Base-by-base conservation (phyloP, 345 rosid species). In the Geranium brycei region DNA sequence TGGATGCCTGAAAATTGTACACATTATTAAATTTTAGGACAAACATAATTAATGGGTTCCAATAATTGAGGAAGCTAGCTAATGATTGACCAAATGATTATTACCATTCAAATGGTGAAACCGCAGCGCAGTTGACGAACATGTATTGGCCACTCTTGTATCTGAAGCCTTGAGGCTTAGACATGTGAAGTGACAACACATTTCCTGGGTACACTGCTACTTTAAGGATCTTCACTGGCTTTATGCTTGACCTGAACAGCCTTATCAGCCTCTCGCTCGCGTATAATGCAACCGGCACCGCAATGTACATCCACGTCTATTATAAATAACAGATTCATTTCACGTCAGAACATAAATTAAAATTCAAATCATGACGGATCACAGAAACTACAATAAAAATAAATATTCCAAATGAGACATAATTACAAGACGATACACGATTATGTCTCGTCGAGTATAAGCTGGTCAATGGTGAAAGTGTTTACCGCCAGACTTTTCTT, bases 221-320 rank as follows among this genome's bases (percentile, higher is more conserved):
- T 90, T 90, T 87, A 64, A 79, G 81, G 61, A 91, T 82, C 77
- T 81, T 83, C 41, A 88, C 97, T 16, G 95, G 80, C 75, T 86
- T 77, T 78, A 88, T 78, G 74, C 97, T 84, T 60, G 97, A 91
- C 73, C 97, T 76, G n/a, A 84, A 79, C 41, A 88, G 87, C 60
- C 95, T 82, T 38, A 76, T 72, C 74, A 81, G 65, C 69, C 95
- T 81, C 74, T 88, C 97, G 23, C 85, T 69, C 4, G 77, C 87
- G 67, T 91, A 91, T 0, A 90, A 78, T 18, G 70, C 65, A 55
- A 84, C 70, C 0, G 97, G 95, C 67, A 91, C 85, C 0, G 89
- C 86, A 1, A 91, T 71, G 63, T 91, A 91, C 95, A 91, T 91
- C 97, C 97, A 91, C 61, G 93, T 86, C 97, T 91, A 81, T 68